A percentile compares a stretch with the other conserved stretches of the same genome.
phyloP scores from a whole-genome alignment of 805 yeast species.

The Starmerella davenportii region DNA sequence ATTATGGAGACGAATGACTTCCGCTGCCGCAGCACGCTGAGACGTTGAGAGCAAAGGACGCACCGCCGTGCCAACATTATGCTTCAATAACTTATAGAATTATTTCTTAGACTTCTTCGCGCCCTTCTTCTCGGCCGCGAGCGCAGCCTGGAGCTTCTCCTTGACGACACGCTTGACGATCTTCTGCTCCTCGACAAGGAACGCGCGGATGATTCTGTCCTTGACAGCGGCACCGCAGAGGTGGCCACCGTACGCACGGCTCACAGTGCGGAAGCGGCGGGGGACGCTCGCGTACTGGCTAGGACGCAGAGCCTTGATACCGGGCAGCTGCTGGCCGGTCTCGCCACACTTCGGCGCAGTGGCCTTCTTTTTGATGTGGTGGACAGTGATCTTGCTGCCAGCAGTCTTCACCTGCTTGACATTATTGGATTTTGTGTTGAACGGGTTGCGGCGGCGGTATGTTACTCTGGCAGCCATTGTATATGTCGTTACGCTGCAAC shows the following conservation, averaged over 20 bases:
- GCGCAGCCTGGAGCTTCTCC: slow-evolving; percentile 84
- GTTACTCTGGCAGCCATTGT: slow-evolving; percentile 99
- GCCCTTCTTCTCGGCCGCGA: slow-evolving; percentile 28
- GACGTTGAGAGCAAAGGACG: too few species aligned
- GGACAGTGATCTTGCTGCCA: slow-evolving; percentile 97
- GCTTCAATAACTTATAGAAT: slow-evolving; percentile 1
- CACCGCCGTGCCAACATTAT: not conserved
- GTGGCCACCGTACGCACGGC: slow-evolving; percentile 99
- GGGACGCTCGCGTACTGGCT: slow-evolving; percentile 90
- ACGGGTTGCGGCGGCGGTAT: slow-evolving; percentile 98
- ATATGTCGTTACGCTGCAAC: not conserved
- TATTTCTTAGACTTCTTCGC: slow-evolving; percentile 20
- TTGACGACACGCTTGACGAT: slow-evolving; percentile 97
- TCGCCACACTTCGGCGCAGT: slow-evolving; percentile 58
- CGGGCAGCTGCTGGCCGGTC: slow-evolving; percentile 48
- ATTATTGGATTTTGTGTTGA: slow-evolving; percentile 99
- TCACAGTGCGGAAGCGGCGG: slow-evolving; percentile 93
- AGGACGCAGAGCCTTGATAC: slow-evolving; percentile 93
- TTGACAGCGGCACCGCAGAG: slow-evolving; percentile 93
- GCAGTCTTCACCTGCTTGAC: slow-evolving; percentile 99
- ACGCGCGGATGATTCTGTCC: slow-evolving; percentile 98
- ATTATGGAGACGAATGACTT: too few species aligned
- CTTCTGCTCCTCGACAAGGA: slow-evolving; percentile 99
- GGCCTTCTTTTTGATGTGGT: slow-evolving; percentile 86
- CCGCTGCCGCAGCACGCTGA: too few species aligned